phyloP scores from a whole-genome alignment of 306 rosid genomes.

The Argentina anserina region DNA sequence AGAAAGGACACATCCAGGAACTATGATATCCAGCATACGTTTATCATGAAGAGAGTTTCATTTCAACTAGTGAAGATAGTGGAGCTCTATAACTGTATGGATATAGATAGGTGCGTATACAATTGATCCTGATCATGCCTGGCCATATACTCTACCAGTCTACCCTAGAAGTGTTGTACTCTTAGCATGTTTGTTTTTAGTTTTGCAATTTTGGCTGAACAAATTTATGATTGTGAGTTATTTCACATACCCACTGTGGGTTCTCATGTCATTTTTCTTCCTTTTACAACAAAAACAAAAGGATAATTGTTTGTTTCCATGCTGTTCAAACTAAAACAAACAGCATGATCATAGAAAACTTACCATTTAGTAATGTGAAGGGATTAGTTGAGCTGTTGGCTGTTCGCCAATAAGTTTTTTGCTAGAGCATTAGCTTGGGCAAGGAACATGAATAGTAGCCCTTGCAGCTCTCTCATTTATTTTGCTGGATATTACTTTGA shows the following conservation, averaged over 20 bases:
- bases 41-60: background rate
- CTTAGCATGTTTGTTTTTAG: background rate
- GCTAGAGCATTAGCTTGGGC: background rate
- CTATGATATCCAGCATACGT: background rate
- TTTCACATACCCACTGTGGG: slow-evolving; percentile 1
- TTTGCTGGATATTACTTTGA: background rate
- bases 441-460: background rate
- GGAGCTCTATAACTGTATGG: background rate
- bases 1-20: background rate
- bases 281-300: background rate
- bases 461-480: background rate
- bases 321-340: too few relatives aligned
- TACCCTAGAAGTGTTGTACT: background rate
- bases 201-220: background rate
- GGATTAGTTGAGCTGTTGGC: background rate
- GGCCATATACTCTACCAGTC: background rate
- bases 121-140: background rate
- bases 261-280: background rate
- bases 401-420: background rate
- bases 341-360: background rate
- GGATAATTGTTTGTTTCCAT: background rate
- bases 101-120: background rate
- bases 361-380: background rate
- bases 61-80: background rate
- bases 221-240: background rate